Percentiles rank a stretch among this genome's conserved stretches.
Conservation (phyloP, 2,329 filamentous ascomycete genomes). For the Trichoderma guizhouense region DNA sequence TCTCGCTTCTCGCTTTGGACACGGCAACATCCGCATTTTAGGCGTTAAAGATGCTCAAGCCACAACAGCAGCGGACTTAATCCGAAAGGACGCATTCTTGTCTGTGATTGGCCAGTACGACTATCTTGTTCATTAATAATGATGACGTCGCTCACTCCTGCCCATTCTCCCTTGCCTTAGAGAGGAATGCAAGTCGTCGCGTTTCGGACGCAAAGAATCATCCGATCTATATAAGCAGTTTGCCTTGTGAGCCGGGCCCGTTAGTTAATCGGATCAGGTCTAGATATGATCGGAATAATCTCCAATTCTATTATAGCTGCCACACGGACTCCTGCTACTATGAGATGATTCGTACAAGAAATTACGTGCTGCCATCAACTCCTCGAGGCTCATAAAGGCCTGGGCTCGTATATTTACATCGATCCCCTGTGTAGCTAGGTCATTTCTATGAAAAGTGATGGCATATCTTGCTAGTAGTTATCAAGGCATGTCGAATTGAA, state of each 20-base stretch:
- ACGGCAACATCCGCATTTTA: not conserved
- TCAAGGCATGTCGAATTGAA: not conserved
- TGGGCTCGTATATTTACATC: no score
- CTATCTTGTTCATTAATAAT: not conserved
- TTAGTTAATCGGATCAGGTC: not conserved
- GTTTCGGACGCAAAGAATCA: not conserved
- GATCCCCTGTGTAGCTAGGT: not conserved
- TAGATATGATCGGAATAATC: not conserved
- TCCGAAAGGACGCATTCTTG: not conserved
- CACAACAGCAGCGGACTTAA: not conserved
- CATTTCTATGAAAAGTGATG: not conserved
- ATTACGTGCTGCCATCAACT: slow-evolving; percentile 1
- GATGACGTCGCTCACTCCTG: not conserved
- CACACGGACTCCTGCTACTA: not conserved
- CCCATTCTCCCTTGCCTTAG: not conserved
- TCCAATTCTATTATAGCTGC: not conserved
- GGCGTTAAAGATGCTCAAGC: not conserved
- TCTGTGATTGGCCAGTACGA: not conserved
- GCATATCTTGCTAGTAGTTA: not conserved
- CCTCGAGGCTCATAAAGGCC: no score
- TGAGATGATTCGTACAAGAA: not conserved
- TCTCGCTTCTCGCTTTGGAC: not conserved
- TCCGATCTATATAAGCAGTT: not conserved
- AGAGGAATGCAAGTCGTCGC: not conserved
- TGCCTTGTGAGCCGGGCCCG: not conserved